These are phyloP conservation scores for Pouteria glomerata DNA, from an alignment of 148 eudicot species.

Conservation along the genomic window DNA sequence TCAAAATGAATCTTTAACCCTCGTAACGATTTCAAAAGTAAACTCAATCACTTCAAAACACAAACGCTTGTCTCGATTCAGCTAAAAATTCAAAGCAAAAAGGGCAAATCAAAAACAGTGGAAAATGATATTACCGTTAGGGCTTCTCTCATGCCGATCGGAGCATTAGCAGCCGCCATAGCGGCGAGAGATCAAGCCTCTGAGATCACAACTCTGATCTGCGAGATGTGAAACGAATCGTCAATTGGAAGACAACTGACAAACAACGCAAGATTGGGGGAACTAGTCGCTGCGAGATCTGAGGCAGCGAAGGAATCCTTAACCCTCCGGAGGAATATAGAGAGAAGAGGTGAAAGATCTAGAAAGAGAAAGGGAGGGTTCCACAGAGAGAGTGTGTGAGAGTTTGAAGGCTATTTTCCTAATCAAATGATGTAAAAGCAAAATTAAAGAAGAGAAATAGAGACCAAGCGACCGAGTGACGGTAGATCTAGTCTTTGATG, in stretches of 20 bases:
- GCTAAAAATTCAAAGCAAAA: not conserved
- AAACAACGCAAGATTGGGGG: not conserved
- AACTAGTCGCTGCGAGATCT: conserved; percentile 13
- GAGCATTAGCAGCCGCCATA: conserved; percentile 98
- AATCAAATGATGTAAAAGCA: not conserved
- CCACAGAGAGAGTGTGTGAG: not conserved
- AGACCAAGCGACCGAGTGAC: too few relatives aligned
- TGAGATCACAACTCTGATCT: conserved; percentile 17
- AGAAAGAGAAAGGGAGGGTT: not conserved
- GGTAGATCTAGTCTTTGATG: not conserved
- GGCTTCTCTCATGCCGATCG: conserved; percentile 85
- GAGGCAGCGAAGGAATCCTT: conserved; percentile 15
- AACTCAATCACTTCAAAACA: not conserved
- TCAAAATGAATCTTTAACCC: not conserved
- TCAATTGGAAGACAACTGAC: not conserved
- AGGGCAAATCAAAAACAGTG: not conserved
- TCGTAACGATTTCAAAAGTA: not conserved
- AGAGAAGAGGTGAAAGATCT: not conserved
- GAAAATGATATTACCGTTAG: conserved; percentile 52
- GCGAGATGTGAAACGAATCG: not conserved
- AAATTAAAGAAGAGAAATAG: not conserved
- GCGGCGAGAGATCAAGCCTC: conserved; percentile 17
- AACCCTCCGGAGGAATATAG: conserved; percentile 22
- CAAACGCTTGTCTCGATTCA: not conserved
- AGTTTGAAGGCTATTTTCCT: not conserved